Conservation (phyloP, 306 rosid species). For the Fagus crenata region DNA sequence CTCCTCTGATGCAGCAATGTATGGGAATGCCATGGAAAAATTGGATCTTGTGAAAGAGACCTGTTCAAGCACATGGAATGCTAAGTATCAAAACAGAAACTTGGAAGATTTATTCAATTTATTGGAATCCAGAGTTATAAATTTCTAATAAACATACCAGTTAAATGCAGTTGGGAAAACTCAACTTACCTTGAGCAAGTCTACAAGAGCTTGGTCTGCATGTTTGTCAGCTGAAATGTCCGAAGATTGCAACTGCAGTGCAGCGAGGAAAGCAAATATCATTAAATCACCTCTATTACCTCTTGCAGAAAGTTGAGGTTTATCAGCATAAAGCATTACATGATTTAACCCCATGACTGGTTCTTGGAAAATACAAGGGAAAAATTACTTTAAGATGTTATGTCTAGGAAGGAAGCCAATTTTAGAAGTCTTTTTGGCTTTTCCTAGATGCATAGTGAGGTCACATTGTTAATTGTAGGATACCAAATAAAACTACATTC, state of each 20-base stretch:
- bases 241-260: conserved; percentile 75
- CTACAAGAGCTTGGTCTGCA: conserved; percentile 60
- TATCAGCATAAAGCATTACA: conserved; percentile 2
- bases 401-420: conserved; percentile 4
- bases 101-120: background rate
- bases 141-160: conserved; percentile 5
- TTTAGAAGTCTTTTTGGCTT: background rate
- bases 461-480: background rate
- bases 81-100: conserved; percentile 26
- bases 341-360: conserved; percentile 2
- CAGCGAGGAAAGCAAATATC: conserved; percentile 35
- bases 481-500: background rate
- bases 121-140: conserved; percentile 13
- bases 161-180: conserved; percentile 20
- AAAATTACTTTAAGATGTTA: background rate
- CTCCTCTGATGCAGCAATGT: conserved; percentile 68
- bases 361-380: background rate
- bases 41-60: conserved; percentile 68
- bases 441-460: background rate
- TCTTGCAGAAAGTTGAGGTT: conserved; percentile 8
- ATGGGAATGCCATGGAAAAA: conserved; percentile 91
- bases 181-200: conserved; percentile 70
- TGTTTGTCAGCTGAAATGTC: conserved; percentile 56
- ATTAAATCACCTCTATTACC: background rate
- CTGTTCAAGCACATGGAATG: conserved; percentile 46